These are phyloP conservation scores for Russula compacta DNA, from an alignment of 768 basidiomycete genomes.

Conservation along the genomic window DNA sequence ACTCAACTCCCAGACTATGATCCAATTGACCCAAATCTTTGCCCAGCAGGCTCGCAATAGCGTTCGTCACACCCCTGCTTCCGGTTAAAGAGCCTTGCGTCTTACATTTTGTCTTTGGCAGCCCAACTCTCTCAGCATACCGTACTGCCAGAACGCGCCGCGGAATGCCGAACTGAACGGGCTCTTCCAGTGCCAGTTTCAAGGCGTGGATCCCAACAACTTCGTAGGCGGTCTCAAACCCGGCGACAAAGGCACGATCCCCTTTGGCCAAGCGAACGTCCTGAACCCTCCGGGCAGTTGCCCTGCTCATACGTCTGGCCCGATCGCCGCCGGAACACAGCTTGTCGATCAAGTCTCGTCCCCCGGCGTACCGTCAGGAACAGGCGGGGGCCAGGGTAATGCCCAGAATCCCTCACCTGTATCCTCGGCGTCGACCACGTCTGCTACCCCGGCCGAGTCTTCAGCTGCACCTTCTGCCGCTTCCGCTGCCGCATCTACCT, in stretches of 20 bases:
- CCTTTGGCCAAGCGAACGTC: constrained; percentile 35
- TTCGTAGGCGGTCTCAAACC: constrained; percentile 38
- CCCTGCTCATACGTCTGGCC: constrained; percentile 38
- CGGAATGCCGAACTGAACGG: constrained; percentile 44
- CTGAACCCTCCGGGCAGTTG: constrained; percentile 43
- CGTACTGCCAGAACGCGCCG: constrained; percentile 47
- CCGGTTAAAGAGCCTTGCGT: not conserved
- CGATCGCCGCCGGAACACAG: constrained; percentile 42
- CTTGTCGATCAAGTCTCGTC: constrained; percentile 29
- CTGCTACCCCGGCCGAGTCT: not conserved
- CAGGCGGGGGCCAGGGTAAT: not conserved
- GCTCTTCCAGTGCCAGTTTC: constrained; percentile 51
- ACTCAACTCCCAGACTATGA: constrained; percentile 41
- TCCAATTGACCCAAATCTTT: constrained; percentile 44
- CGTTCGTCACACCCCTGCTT: constrained; percentile 25
- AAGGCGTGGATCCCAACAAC: constrained; percentile 34
- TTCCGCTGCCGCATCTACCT: not conserved
- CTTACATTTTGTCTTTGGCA: constrained; percentile 15
- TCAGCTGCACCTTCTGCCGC: not conserved
- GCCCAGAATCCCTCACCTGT: constrained; percentile 10
- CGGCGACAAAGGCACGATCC: constrained; percentile 43
- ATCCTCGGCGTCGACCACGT: not conserved
- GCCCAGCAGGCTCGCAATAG: constrained; percentile 50
- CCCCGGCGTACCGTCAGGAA: constrained; percentile 26
- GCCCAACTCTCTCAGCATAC: constrained; percentile 37